phyloP scores from a whole-genome alignment of 805 yeast species.

The Isabelozyma rhagii region DNA sequence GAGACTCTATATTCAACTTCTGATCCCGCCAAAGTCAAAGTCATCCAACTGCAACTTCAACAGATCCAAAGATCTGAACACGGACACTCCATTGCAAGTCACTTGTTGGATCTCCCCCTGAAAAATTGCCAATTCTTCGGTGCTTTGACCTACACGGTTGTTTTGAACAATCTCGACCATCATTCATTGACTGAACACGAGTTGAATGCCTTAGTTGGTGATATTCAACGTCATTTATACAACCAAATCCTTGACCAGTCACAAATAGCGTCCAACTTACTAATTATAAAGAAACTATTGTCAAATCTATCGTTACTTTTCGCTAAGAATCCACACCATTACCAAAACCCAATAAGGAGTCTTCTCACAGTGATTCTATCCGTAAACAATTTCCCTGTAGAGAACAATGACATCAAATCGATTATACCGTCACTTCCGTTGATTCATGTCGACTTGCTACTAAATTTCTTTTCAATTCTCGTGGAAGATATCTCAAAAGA shows the following conservation, averaged over 20 bases:
- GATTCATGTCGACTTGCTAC: slow-evolving; percentile 9
- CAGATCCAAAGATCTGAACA: slow-evolving; percentile 50
- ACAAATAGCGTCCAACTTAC: slow-evolving; percentile 8
- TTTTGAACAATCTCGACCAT: slow-evolving; percentile 34
- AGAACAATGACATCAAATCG: not conserved
- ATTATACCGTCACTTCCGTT: not conserved
- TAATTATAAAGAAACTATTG: slow-evolving; percentile 58
- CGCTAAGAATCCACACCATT: slow-evolving; percentile 15
- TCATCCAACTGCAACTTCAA: slow-evolving; percentile 57
- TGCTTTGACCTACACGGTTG: slow-evolving; percentile 73
- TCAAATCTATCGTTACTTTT: slow-evolving; percentile 52
- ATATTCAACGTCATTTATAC: slow-evolving; percentile 1
- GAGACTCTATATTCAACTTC: slow-evolving; percentile 42
- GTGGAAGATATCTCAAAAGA: slow-evolving; percentile 50
- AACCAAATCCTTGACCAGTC: not conserved
- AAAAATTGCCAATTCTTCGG: slow-evolving; percentile 69
- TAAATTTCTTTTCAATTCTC: slow-evolving; percentile 42
- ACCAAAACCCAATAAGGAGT: not conserved
- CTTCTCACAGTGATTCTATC: not conserved
- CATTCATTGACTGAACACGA: slow-evolving; percentile 6
- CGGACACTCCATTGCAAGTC: slow-evolving; percentile 58
- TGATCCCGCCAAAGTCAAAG: slow-evolving; percentile 34
- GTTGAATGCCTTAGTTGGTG: slow-evolving; percentile 8
- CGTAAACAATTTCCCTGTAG: not conserved
- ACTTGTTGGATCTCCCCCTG: slow-evolving; percentile 41